Base-by-base conservation (phyloP, 1,284 basidiomycete genomes). In the Acaromyces ingoldii region DNA sequence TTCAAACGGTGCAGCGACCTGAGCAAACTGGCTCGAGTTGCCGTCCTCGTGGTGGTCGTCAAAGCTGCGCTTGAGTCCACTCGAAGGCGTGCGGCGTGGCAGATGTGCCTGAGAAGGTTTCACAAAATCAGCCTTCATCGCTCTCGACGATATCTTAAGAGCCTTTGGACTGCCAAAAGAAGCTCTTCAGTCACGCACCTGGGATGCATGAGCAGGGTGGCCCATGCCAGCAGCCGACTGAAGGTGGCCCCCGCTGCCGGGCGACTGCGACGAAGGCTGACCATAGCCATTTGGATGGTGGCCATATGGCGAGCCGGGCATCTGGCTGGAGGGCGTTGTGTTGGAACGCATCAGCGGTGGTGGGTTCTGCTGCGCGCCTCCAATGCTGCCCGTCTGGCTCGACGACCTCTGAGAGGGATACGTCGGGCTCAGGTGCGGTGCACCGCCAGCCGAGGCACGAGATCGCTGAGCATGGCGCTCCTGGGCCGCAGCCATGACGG, bases 401-500 rank as follows among this genome's bases (percentile, higher is more conserved):
- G 42, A 45, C 17, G 42, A 28, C n/a, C 42, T 13, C 34, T 45
- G 42, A 7, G 38, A 17, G 34, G 30, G 34, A 29, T 31, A 28
- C 5, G 42, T 45, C 17, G 42, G 42, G 22, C n/a, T 19, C n/a
- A n/a, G n/a, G n/a, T n/a, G n/a, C n/a, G n/a, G n/a, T n/a, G 19
- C 28, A n/a, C 33, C 40, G n/a, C 29, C 37, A 5, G 30, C 15
- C 17, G 33, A 21, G 24, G 24, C 48, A 17, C 25, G 34, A 17
- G n/a, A 36, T 11, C 67, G 58, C 51, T 66, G 63, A 31, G 61
- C 65, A 34, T 72, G 64, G 31, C 70, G 63, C 62, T 74, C 69
- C 51, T 70, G 70, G 36, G 72, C 72, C 9, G 72, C 72, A 31
- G 72, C 70, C 55, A 74, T 72, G 34, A 74, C 72, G 22, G 72